These are phyloP conservation scores for Coemansia brasiliensis DNA, from an alignment of 192 early-diverging fungal species.

Conservation along the genomic window DNA sequence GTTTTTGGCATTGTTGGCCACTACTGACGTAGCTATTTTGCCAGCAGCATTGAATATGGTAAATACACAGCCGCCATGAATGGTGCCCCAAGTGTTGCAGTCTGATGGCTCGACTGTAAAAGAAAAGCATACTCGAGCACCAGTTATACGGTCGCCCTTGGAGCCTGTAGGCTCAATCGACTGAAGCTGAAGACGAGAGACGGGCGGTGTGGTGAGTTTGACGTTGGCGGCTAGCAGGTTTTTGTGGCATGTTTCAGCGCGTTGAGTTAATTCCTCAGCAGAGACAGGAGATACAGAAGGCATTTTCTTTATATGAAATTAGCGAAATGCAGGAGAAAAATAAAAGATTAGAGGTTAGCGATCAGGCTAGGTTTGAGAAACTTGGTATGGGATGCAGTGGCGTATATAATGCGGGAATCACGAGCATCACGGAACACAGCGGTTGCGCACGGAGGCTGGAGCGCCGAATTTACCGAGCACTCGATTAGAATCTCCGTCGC, in stretches of 20 bases:
- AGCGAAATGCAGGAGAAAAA: background rate
- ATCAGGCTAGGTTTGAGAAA: slow-evolving; percentile 10
- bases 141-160: slow-evolving; percentile 41
- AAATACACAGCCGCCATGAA: slow-evolving; percentile 53
- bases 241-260: slow-evolving; percentile 27
- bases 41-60: slow-evolving; percentile 45
- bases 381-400: slow-evolving; percentile 25
- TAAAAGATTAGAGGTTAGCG: background rate
- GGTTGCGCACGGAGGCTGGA: slow-evolving; percentile 9
- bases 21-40: slow-evolving; percentile 48
- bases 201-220: slow-evolving; percentile 34
- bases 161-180: slow-evolving; percentile 30
- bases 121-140: slow-evolving; percentile 21
- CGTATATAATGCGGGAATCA: background rate
- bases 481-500: background rate
- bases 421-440: slow-evolving; percentile 10
- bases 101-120: slow-evolving; percentile 32
- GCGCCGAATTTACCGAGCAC: background rate
- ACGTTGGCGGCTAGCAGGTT: slow-evolving; percentile 36
- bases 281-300: slow-evolving; percentile 9
- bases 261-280: slow-evolving; percentile 16
- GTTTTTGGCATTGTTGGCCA: slow-evolving; percentile 26
- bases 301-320: background rate
- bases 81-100: slow-evolving; percentile 53
- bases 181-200: slow-evolving; percentile 31